A percentile compares a stretch with the other conserved stretches of the same genome.
These are phyloP conservation scores for Echites panduratus DNA, from an alignment of 257 asterid genomes.

Conservation along the genomic window DNA sequence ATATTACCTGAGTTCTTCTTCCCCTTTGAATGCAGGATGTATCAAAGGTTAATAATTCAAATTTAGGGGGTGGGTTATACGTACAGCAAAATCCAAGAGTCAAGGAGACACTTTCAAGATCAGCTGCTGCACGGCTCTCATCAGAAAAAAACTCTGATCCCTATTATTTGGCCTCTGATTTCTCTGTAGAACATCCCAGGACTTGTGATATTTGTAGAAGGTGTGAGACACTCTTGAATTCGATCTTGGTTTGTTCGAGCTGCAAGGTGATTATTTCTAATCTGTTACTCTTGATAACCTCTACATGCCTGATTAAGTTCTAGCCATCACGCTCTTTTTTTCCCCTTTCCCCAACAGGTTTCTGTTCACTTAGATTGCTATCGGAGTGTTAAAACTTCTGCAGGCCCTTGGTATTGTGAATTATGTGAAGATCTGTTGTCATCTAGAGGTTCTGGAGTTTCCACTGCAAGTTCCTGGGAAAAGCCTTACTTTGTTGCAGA, in stretches of 20 bases:
- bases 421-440: slow-evolving; percentile 69
- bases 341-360: slow-evolving; percentile 40
- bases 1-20: not conserved
- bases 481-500: slow-evolving; percentile 76
- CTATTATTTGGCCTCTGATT: slow-evolving; percentile 40
- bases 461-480: slow-evolving; percentile 51
- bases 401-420: slow-evolving; percentile 97
- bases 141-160: slow-evolving; percentile 43
- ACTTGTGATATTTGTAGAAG: slow-evolving; percentile 84
- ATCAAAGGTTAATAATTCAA: slow-evolving; percentile 39
- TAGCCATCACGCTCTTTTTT: not conserved
- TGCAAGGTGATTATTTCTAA: slow-evolving; percentile 66
- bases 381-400: slow-evolving; percentile 58
- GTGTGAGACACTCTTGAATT: slow-evolving; percentile 69
- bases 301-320: not conserved
- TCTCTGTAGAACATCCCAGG: slow-evolving; percentile 60
- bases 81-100: slow-evolving; percentile 56
- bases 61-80: slow-evolving; percentile 37
- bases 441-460: slow-evolving; percentile 55
- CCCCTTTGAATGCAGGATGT: slow-evolving; percentile 36
- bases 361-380: slow-evolving; percentile 98
- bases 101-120: slow-evolving; percentile 56
- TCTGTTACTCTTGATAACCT: not conserved
- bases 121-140: slow-evolving; percentile 43
- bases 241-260: slow-evolving; percentile 76